Evolutionary conservation across 108 stramenopile species (phyloP).

Genomic region (Cyclotella choctawhatcheeana): DNA sequence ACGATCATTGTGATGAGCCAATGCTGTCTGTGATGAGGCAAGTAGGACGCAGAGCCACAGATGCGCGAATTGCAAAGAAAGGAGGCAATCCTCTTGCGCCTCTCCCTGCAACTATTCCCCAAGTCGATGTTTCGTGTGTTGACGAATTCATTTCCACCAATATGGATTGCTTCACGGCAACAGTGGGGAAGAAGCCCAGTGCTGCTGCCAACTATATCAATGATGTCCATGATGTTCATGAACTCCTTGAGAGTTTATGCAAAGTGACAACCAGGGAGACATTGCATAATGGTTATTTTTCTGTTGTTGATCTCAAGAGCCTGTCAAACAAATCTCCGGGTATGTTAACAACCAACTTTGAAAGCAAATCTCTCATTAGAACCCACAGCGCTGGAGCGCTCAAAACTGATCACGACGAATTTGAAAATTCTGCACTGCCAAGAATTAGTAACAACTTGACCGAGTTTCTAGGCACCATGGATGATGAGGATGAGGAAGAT

Average conservation of each 20-base stretch:
- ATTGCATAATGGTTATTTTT: conserved; percentile 64
- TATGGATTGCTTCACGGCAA: conserved; percentile 85
- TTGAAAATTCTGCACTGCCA: neutral
- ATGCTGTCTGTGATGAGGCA: conserved; percentile 94
- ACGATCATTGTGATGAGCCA: conserved; percentile 95
- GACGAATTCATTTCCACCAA: conserved; percentile 69
- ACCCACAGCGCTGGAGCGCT: conserved; percentile 50
- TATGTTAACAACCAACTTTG: conserved; percentile 24
- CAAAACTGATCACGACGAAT: conserved; percentile 7
- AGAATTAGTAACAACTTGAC: conserved; percentile 56
- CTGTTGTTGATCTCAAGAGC: conserved; percentile 68
- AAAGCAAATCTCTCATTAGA: conserved; percentile 11
- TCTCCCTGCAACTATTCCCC: conserved; percentile 70
- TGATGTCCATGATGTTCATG: conserved; percentile 91
- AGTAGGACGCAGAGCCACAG: conserved; percentile 65
- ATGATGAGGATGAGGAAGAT: conserved; percentile 76
- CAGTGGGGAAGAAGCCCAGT: conserved; percentile 97
- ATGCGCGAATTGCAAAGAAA: conserved; percentile 54
- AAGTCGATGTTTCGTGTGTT: conserved; percentile 80
- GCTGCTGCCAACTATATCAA: conserved; percentile 95
- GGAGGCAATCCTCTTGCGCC: conserved; percentile 65
- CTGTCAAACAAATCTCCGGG: conserved; percentile 23
- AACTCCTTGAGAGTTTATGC: conserved; percentile 83
- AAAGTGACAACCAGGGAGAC: conserved; percentile 78
- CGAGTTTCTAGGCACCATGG: conserved; percentile 68